Conservation (phyloP, 208 protist genomes). For the Trypanosoma platydactyli region DNA sequence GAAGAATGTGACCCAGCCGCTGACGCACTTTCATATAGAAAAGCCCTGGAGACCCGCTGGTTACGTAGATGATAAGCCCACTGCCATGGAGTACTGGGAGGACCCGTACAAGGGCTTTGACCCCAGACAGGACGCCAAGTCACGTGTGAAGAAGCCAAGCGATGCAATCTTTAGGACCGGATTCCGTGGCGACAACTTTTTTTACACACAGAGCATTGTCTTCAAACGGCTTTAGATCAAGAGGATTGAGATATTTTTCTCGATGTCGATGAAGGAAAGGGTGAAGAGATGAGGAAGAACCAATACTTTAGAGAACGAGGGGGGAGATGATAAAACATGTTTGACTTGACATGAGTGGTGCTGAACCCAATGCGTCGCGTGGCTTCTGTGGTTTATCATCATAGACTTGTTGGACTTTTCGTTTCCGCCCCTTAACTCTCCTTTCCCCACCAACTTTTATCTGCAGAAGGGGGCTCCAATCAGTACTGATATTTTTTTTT, state of each 20-base stretch:
- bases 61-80: conserved; percentile 70
- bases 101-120: conserved; percentile 85
- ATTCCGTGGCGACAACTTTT: conserved; percentile 68
- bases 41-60: conserved; percentile 76
- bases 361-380: too few relatives aligned
- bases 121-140: conserved; percentile 75
- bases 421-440: too few relatives aligned
- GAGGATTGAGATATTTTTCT: background rate
- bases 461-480: too few relatives aligned
- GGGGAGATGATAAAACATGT: too few relatives aligned
- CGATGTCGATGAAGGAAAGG: background rate
- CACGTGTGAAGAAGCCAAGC: conserved; percentile 63
- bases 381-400: too few relatives aligned
- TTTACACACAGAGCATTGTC: conserved; percentile 89
- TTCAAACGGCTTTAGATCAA: conserved; percentile 69
- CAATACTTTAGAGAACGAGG: background rate
- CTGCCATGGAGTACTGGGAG: conserved; percentile 85
- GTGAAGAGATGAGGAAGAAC: background rate
- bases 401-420: too few relatives aligned
- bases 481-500: too few relatives aligned
- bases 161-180: conserved; percentile 65
- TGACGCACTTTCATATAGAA: conserved; percentile 62
- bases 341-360: too few relatives aligned
- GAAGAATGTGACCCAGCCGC: conserved; percentile 37
- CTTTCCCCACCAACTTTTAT: too few relatives aligned